These are phyloP conservation scores for Didymella arachidicola DNA, from an alignment of 2,329 filamentous ascomycete species.

Conservation along the genomic window DNA sequence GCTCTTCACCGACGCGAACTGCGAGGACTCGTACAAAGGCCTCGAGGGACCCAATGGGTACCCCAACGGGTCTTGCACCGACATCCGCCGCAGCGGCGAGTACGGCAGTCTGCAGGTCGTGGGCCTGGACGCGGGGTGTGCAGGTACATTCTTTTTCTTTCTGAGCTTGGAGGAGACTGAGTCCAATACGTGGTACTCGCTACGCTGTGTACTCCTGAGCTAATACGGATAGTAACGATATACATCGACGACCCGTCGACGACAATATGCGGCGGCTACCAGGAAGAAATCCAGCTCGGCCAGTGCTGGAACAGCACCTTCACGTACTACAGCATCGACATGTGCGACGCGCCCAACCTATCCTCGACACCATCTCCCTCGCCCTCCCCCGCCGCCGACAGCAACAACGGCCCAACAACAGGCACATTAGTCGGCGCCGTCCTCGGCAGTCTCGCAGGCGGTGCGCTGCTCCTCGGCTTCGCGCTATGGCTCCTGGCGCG, in stretches of 20 bases:
- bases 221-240: conserved; percentile 14
- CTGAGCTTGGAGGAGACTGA: too few relatives aligned
- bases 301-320: conserved; percentile 21
- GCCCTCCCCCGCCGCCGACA: background rate
- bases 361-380: background rate
- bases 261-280: conserved; percentile 11
- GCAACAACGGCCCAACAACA: background rate
- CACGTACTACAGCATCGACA: conserved; percentile 23
- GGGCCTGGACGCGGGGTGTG: conserved; percentile 11
- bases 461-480: background rate
- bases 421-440: background rate
- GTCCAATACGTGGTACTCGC: too few relatives aligned
- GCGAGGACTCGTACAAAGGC: conserved; percentile 8
- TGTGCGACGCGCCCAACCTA: conserved; percentile 7
- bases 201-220: too few relatives aligned
- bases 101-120: conserved; percentile 18
- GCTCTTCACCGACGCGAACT: conserved; percentile 11
- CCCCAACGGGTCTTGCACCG: conserved; percentile 14
- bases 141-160: background rate
- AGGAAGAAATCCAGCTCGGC: conserved; percentile 10
- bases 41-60: conserved; percentile 16
- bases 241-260: conserved; percentile 13
- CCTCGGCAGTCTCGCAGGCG: background rate
- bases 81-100: conserved; percentile 9
- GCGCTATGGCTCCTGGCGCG: conserved; percentile 3